Conservation (phyloP, 2,329 filamentous ascomycete species). For the Aspergillus fijiensis region DNA sequence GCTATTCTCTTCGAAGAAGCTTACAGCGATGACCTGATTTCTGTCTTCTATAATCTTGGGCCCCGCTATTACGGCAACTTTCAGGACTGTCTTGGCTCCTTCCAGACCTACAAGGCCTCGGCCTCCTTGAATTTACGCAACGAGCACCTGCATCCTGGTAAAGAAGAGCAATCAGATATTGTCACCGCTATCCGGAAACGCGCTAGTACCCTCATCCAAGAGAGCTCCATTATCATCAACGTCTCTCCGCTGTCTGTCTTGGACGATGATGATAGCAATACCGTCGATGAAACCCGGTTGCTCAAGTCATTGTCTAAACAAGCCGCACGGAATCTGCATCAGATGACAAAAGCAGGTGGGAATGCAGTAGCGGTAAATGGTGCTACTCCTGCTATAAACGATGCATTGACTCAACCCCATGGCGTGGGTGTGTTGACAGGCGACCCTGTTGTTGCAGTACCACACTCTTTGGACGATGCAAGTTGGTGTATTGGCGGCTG, state of each 20-base stretch:
- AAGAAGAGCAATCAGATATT: slow-evolving; percentile 89
- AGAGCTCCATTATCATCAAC: slow-evolving; percentile 78
- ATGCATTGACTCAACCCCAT: slow-evolving; percentile 76
- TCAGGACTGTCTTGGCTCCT: slow-evolving; percentile 91
- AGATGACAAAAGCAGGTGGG: slow-evolving; percentile 69
- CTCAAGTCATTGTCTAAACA: slow-evolving; percentile 73
- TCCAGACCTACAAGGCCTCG: slow-evolving; percentile 94
- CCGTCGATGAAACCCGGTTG: slow-evolving; percentile 69
- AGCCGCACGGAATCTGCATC: slow-evolving; percentile 66
- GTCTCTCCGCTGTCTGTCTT: slow-evolving; percentile 78
- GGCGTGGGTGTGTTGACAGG: slow-evolving; percentile 82
- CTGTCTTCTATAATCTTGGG: slow-evolving; percentile 86
- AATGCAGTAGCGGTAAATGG: slow-evolving; percentile 84
- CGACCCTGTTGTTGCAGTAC: slow-evolving; percentile 75
- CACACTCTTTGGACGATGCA: slow-evolving; percentile 84
- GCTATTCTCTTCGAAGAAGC: slow-evolving; percentile 86
- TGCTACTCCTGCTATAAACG: slow-evolving; percentile 81
- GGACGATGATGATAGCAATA: slow-evolving; percentile 74
- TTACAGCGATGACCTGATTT: slow-evolving; percentile 85
- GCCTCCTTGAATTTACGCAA: slow-evolving; percentile 88
- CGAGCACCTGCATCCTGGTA: slow-evolving; percentile 83
- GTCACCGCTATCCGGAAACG: slow-evolving; percentile 82
- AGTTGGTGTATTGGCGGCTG: slow-evolving; percentile 93
- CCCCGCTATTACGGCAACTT: slow-evolving; percentile 93
- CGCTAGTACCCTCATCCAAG: slow-evolving; percentile 76